Evolutionary conservation across 768 basidiomycete species (phyloP).

Genomic region (Rhodotorula babjevae): DNA sequence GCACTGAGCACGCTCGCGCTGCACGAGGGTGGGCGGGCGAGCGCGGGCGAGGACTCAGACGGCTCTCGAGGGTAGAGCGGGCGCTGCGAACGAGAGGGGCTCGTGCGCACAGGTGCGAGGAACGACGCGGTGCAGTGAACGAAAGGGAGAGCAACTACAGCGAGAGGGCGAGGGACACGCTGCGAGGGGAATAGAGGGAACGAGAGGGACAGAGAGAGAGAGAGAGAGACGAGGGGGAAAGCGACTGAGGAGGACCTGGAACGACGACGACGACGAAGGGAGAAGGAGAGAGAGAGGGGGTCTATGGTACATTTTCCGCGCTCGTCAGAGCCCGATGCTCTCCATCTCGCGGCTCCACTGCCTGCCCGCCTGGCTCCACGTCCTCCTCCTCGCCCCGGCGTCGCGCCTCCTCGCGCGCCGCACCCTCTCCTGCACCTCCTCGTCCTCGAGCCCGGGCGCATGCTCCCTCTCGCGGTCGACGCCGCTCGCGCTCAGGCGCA

Average conservation of each 20-base stretch:
- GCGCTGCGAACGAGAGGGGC: too few species aligned
- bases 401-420: conserved; percentile 1
- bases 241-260: neutral
- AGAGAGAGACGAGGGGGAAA: neutral
- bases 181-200: neutral
- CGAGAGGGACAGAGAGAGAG: neutral
- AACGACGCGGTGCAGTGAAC: neutral
- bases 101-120: neutral
- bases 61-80: neutral
- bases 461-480: conserved; percentile 24
- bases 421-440: conserved; percentile 12
- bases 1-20: conserved; percentile 10
- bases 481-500: neutral
- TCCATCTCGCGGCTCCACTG: conserved; percentile 24
- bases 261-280: neutral
- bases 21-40: conserved; percentile 20
- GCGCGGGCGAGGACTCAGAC: neutral
- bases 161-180: neutral
- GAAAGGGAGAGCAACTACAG: neutral
- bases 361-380: conserved; percentile 26
- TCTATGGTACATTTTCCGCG: neutral
- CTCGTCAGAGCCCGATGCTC: conserved; percentile 16
- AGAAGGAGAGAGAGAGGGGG: too few species aligned
- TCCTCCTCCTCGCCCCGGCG: conserved; percentile 4
- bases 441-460: conserved; percentile 7